phyloP scores from a whole-genome alignment of 1,284 basidiomycete genomes.

The Cerrena zonata region DNA sequence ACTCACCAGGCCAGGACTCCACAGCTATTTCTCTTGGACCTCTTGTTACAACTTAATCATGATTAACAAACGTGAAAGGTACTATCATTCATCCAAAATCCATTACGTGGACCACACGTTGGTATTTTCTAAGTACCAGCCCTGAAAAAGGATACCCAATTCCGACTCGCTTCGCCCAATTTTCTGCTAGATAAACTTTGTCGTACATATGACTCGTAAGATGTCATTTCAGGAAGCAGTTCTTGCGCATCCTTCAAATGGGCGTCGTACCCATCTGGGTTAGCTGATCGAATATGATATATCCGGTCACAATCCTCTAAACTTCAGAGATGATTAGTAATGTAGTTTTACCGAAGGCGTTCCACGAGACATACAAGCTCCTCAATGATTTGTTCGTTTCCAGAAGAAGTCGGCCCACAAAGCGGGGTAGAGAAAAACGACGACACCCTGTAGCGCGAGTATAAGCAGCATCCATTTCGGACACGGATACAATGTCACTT shows the following conservation, averaged over 20 bases:
- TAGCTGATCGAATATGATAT: neutral
- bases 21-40: too few relatives aligned
- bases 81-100: too few relatives aligned
- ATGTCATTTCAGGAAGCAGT: constrained; percentile 27
- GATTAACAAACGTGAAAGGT: too few relatives aligned
- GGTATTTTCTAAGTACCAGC: too few relatives aligned
- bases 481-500: constrained; percentile 29
- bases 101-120: too few relatives aligned
- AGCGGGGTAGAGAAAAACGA: constrained; percentile 26
- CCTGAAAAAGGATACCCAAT: too few relatives aligned
- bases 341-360: neutral
- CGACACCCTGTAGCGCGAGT: constrained; percentile 26
- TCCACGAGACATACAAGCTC: constrained; percentile 28
- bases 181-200: too few relatives aligned
- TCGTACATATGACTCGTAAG: too few relatives aligned
- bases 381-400: constrained; percentile 27
- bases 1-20: too few relatives aligned
- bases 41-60: too few relatives aligned
- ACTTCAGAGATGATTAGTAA: neutral
- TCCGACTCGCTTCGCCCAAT: too few relatives aligned
- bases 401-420: constrained; percentile 25
- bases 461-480: constrained; percentile 25
- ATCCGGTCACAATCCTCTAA: constrained; percentile 3
- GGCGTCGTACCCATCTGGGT: constrained; percentile 4
- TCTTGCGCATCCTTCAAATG: constrained; percentile 11